Evolutionary conservation across 345 rosid species (phyloP).

Genomic region (Citrus reticulata): DNA sequence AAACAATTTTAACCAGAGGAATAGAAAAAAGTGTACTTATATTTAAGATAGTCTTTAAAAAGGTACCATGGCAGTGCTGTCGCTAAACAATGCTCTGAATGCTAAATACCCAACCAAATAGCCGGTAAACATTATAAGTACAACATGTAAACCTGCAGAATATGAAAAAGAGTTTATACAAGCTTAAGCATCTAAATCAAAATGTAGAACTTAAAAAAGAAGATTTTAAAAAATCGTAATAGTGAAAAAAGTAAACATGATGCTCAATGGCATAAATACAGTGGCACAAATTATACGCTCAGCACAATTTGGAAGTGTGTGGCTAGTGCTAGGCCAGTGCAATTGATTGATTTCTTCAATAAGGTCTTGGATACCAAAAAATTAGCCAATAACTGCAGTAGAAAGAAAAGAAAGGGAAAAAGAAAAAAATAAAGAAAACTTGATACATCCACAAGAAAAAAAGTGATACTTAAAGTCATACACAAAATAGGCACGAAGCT

Average conservation of each 20-base stretch:
- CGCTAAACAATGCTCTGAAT: constrained; percentile 84
- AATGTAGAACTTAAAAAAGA: background rate
- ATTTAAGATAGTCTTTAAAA: background rate
- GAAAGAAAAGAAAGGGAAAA: background rate
- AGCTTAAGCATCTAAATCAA: background rate
- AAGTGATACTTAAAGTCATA: background rate
- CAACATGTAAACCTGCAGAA: constrained; percentile 77
- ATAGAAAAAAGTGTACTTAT: background rate
- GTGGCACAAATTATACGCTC: background rate
- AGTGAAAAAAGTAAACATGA: background rate
- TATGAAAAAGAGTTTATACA: background rate
- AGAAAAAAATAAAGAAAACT: background rate
- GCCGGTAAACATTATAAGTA: constrained; percentile 88
- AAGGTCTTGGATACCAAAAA: background rate
- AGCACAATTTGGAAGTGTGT: too few relatives aligned
- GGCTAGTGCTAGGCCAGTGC: background rate
- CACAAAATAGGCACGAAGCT: background rate
- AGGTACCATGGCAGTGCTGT: constrained; percentile 61
- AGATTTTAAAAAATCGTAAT: background rate
- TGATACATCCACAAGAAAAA: background rate
- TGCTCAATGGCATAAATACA: background rate
- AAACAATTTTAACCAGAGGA: background rate
- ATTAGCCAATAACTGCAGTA: background rate
- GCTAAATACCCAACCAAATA: constrained; percentile 77
- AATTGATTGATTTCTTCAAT: background rate